phyloP scores from a whole-genome alignment of 2,329 filamentous ascomycete species.

The Aspergillus fischeri region DNA sequence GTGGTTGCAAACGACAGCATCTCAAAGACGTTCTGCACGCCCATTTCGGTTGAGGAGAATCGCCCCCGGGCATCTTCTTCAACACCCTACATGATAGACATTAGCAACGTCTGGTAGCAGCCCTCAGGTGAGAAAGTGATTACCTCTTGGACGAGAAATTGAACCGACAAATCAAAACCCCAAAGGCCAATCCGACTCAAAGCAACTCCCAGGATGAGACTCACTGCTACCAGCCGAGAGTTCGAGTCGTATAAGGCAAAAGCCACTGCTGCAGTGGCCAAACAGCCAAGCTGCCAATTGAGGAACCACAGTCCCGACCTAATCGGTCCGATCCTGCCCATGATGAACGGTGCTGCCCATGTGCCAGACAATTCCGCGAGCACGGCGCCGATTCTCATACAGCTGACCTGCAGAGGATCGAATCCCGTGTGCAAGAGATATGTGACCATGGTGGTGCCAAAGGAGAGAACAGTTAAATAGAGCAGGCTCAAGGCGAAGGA shows the following conservation, averaged over 20 bases:
- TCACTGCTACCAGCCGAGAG: conserved; percentile 40
- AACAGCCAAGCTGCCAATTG: conserved; percentile 61
- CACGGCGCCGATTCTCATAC: conserved; percentile 46
- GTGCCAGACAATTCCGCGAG: conserved; percentile 53
- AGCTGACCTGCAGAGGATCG: conserved; percentile 45
- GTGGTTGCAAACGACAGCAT: conserved; percentile 63
- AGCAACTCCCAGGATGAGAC: conserved; percentile 49
- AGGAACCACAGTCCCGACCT: conserved; percentile 68
- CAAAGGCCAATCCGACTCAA: conserved; percentile 59
- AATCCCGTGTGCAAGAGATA: conserved; percentile 51
- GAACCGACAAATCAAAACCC: conserved; percentile 59
- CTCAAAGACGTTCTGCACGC: conserved; percentile 67
- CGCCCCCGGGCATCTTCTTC: conserved; percentile 55
- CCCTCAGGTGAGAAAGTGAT: background rate
- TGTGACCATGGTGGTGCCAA: conserved; percentile 53
- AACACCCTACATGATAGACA: conserved; percentile 44
- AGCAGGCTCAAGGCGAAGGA: conserved; percentile 50
- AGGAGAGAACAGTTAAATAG: conserved; percentile 54
- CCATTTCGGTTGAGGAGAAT: conserved; percentile 66
- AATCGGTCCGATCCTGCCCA: conserved; percentile 53
- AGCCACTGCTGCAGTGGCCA: conserved; percentile 43
- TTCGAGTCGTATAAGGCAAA: conserved; percentile 36
- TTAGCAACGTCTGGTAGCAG: background rate
- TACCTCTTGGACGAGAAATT: conserved; percentile 60
- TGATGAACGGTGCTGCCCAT: conserved; percentile 48